Base-by-base conservation (phyloP, 176 grass and related monocot genomes). In the Luzula sylvatica region DNA sequence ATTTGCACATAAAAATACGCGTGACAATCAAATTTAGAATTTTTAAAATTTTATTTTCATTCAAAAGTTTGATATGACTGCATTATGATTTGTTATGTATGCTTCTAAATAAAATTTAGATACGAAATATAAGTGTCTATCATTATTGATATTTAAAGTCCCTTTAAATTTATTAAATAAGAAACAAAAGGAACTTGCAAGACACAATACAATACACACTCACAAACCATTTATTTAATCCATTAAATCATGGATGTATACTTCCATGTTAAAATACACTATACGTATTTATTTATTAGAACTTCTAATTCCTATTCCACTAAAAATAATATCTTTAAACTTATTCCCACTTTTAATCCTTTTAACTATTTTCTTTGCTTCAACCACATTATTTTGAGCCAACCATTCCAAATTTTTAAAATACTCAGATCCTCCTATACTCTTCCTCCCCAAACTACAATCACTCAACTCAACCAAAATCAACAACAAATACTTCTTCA, bases 291-390 rank as follows among this genome's bases (percentile, higher is more conserved):
- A 29, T 27, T 20, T 26, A 47, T 8, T 17, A 4, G 5, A 17
- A 30, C 16, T 48, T 13, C 60, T 64, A 64, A 50, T 55, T 95
- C 90, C 92, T 90, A 98, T 90, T 80, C 81, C 85, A 56, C 76
- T 74, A 42, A 98, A 56, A 15, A 90, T 83, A 35, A n/a, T n/a
- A 52, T 72, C 82, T 60, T 67, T 74, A 3, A 98, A 73, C 67
- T 70, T 89, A 73, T 71, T 80, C 46, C 81, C 61, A 43, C 68
- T 74, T 35, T 9, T 35, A 13, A 98, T 69, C 81, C 73, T 98
- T 68, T 87, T 98, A 27, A 98, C 68, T 38, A 98, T 66, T 75
- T 76, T 85, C 66, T 90, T 90, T 0, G 92, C 92, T 14, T 86
- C 92, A 1, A 47, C 40, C 18, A 76, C 84, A 55, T 90, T 67